These are phyloP conservation scores for Nicotiana obtusifolia DNA, from an alignment of 257 asterid species.

Conservation along the genomic window DNA sequence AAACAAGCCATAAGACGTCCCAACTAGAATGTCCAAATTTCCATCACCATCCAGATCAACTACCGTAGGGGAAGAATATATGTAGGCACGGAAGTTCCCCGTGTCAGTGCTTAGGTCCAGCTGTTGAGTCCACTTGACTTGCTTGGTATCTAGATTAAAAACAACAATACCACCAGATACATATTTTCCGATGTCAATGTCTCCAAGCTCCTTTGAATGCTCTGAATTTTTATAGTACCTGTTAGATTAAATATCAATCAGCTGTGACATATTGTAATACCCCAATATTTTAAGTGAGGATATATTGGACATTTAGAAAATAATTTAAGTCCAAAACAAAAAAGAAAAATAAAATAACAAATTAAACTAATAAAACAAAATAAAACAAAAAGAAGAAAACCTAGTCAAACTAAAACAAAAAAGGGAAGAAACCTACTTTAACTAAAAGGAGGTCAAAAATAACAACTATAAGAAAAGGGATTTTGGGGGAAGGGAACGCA, in stretches of 20 bases:
- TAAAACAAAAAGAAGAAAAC: too few relatives aligned
- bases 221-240: constrained; percentile 99
- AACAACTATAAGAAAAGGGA: too few relatives aligned
- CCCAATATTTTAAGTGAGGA: too few relatives aligned
- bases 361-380: too few relatives aligned
- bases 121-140: constrained; percentile 87
- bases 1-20: constrained; percentile 96
- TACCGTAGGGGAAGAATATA: constrained; percentile 94
- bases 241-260: constrained; percentile 39
- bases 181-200: constrained; percentile 88
- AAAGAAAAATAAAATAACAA: too few relatives aligned
- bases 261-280: too few relatives aligned
- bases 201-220: constrained; percentile 90
- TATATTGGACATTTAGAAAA: too few relatives aligned
- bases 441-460: too few relatives aligned
- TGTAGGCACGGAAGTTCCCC: constrained; percentile 80
- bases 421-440: too few relatives aligned
- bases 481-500: too few relatives aligned
- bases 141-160: constrained; percentile 88
- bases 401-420: too few relatives aligned
- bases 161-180: constrained; percentile 97
- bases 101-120: constrained; percentile 82
- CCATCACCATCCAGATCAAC: constrained; percentile 99
- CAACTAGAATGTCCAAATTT: constrained; percentile 87
- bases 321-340: too few relatives aligned